Base-by-base conservation (phyloP, 164 flowering plant species). In the Magnolia kwangsiensis region DNA sequence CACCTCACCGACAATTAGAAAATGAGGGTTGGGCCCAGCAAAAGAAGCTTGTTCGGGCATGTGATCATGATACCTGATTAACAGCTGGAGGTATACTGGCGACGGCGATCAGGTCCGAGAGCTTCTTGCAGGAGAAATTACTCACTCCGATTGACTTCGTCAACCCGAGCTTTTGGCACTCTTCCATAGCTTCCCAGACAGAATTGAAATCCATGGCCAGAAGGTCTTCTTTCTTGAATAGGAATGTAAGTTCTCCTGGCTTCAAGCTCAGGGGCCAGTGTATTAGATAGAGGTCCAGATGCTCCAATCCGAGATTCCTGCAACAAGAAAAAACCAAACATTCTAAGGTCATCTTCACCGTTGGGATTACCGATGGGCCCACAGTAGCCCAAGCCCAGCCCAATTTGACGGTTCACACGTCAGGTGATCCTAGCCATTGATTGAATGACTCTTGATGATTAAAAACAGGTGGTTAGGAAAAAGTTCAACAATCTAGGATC, bases 41-140 rank as follows among this genome's bases (percentile, higher is more conserved):
- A 23, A 11, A 13, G 13, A 65, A 23, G 45, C 45, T 37, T 37
- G 45, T 3, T 37, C 45, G 45, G 45, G 45, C 45, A 37, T 1
- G 10, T 29, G 14, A 65, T 65, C 68, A 37, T 37, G 45, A 24
- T 31, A 76, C 78, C 37, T 76, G 78, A 31, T 78, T 75, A 7
- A 75, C 81, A 1, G 81, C 78, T 1, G 81, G 81, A 24, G 78
- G 78, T 50, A 79, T 79, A 5, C 7, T 79, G 7, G 78, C 78
- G 2, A 37, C 10, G 49, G 74, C 24, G 2, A 79, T 63, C 51
- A 79, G 50, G 1, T 69, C 64, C 8, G 20, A 19, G 5, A 79
- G 78, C 78, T 79, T 79, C 81, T 79, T 79, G 75, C 78, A 79
- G 8, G 81, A 13, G 71, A 79, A 79, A 31, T 79, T 79, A 72